Base-by-base conservation (phyloP, 805 yeast genomes). In the Candida lessepsii region DNA sequence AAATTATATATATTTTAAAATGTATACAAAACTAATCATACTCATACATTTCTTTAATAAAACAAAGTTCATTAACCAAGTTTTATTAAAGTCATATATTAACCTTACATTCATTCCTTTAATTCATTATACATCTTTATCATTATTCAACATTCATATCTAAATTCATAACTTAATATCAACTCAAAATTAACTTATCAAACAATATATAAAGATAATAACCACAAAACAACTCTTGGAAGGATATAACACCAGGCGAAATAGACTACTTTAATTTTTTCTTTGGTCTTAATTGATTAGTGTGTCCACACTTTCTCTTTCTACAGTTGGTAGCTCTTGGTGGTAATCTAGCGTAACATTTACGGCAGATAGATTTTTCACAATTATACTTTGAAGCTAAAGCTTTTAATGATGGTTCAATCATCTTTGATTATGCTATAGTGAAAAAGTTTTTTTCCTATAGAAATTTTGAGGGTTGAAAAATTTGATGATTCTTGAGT, bases 321-420 rank as follows among this genome's bases (percentile, higher is more conserved):
- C 99, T 89, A 85, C 99, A 93, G 96, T 93, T 93, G 77, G 98
- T 93, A 65, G 99, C 99, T 86, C 98, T 95, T 78, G 99, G 96
- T 70, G 99, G 99, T 71, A 93, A 90, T 83, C 99, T 93, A 65
- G 99, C 97, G 85, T 93, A 93, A 82, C 99, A 93, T 75, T 90
- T 87, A 79, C 99, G 95, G 84, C 99, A 93, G 73, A 93, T 91
- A 57, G 96, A 73, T 80, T 93, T 93, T 58, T 93, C 99, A 83
- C 98, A 93, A 95, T 93, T 93, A 91, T 86, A 93, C 80, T 93
- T 93, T 71, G 97, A 87, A 75, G 99, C 99, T 68, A 93, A 83
- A 64, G 91, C 96, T 81, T 91, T 93, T 67, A 93, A 84, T 65
- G 97, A 89, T 80, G 99, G 99, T 82, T 93, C 99, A 73, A 93